phyloP scores from a whole-genome alignment of 495 filamentous ascomycete genomes.

The Acidiella bohemica region DNA sequence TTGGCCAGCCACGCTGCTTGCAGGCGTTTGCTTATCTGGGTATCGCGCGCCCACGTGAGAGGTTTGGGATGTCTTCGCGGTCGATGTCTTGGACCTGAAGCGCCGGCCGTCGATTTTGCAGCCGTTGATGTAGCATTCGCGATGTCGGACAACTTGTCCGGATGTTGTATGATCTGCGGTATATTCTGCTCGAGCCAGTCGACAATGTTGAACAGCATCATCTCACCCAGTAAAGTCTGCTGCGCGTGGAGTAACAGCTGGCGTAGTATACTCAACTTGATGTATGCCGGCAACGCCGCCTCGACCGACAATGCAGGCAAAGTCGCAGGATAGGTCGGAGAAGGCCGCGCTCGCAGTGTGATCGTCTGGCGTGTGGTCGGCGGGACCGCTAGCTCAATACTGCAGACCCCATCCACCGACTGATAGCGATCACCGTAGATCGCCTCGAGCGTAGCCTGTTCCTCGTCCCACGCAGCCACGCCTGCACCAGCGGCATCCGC shows the following conservation, averaged over 20 bases:
- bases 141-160: slow-evolving; percentile 71
- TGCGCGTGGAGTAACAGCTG: slow-evolving; percentile 56
- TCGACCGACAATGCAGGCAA: slow-evolving; percentile 64
- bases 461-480: slow-evolving; percentile 62
- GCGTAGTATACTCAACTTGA: slow-evolving; percentile 77
- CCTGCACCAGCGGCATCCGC: slow-evolving; percentile 19
- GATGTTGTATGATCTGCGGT: slow-evolving; percentile 59
- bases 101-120: slow-evolving; percentile 25
- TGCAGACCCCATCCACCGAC: slow-evolving; percentile 39
- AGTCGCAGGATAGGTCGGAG: slow-evolving; percentile 54
- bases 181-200: slow-evolving; percentile 82
- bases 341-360: slow-evolving; percentile 39
- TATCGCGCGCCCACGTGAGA: slow-evolving; percentile 29
- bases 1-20: slow-evolving; percentile 41
- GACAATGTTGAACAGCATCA: slow-evolving; percentile 76
- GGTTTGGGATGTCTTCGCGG: slow-evolving; percentile 16
- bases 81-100: neutral
- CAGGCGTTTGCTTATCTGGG: slow-evolving; percentile 32
- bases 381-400: slow-evolving; percentile 42
- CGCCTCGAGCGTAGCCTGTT: slow-evolving; percentile 63
- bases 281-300: slow-evolving; percentile 70
- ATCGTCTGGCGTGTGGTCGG: slow-evolving; percentile 23
- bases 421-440: slow-evolving; percentile 60
- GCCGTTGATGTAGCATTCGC: slow-evolving; percentile 48
- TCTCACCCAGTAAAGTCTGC: slow-evolving; percentile 57